Evolutionary conservation across 495 filamentous ascomycete species (phyloP), one percentile per base, ranked within the genome.

Genomic region (Hyaloscypha variabilis): DNA sequence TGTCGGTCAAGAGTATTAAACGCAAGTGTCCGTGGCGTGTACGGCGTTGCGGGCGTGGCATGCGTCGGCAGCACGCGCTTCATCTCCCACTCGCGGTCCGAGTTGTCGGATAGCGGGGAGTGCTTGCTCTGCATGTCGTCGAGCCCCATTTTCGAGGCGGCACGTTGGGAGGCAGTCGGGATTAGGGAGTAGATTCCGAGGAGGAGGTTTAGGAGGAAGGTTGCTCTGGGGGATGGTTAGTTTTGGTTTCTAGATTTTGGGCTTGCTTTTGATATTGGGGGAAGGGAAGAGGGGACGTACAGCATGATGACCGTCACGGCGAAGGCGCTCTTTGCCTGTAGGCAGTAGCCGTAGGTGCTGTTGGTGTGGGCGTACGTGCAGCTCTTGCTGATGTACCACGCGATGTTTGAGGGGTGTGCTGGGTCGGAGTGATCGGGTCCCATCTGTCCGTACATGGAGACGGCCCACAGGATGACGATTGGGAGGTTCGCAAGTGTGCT

Each of bases 331-430:
- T 96, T 92, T 26, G 93, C 91, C 75, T 92, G 87, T 69, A 82
- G 71, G 78, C 93, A 97, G 72, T 88, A 91, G 28, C 82, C 80
- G n/a, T 85, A 77, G 54, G 87, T 83, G 13, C 73, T 76, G 46
- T 77, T 75, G 8, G 81, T 74, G 24, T 73, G 75, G 0, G 90
- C 90, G 14, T 93, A 83, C 52, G 73, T 82, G 75, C 93, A 97
- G 67, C 81, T 83, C 72, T 91, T 90, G 42, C 87, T 85, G 69
- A 97, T 87, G 71, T 96, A 97, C 93, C 93, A 97, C 4, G 91
- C 79, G 1, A 88, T 85, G 8, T 81, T 78, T 67, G 91, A 88
- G 8, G 85, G 87, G 65, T 90, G 86, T 4, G 81, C 69, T 8
- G 89, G 83, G 73, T 97, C 93, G 49, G 87, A 89, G 74, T 84